phyloP scores from a whole-genome alignment of 2,329 filamentous ascomycete species.

The Corniculantispora saksenae region DNA sequence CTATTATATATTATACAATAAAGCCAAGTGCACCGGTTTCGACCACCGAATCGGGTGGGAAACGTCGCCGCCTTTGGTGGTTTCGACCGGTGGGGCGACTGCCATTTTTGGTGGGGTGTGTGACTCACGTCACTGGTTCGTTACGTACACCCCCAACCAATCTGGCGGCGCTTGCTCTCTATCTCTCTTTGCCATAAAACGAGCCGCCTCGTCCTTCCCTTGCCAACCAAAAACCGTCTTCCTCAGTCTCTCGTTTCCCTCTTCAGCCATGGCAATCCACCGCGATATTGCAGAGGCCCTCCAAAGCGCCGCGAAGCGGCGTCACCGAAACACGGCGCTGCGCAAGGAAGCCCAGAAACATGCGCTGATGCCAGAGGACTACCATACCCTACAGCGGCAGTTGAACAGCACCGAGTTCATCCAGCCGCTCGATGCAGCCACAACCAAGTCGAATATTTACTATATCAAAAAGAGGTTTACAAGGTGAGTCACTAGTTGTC shows the following conservation, averaged over 20 bases:
- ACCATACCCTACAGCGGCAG: not conserved
- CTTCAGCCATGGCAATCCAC: not conserved
- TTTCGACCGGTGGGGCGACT: not conserved
- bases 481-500: slow-evolving; percentile 19
- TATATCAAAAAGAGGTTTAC: slow-evolving; percentile 27
- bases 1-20: not conserved
- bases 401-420: slow-evolving; percentile 5
- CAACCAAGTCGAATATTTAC: slow-evolving; percentile 27
- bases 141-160: not conserved
- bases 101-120: not conserved
- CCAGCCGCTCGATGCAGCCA: slow-evolving; percentile 21
- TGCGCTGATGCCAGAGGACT: not conserved
- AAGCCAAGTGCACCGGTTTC: not conserved
- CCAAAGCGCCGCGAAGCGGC: not conserved
- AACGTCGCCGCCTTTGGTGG: not conserved
- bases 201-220: not conserved
- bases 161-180: not conserved
- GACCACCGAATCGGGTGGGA: not conserved
- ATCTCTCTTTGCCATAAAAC: not conserved
- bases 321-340: not conserved
- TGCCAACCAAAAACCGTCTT: not conserved
- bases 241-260: not conserved
- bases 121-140: not conserved
- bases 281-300: not conserved
- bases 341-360: not conserved